Conservation (phyloP, 176 grass and related monocot species). For the Bothriochloa decipiens region DNA sequence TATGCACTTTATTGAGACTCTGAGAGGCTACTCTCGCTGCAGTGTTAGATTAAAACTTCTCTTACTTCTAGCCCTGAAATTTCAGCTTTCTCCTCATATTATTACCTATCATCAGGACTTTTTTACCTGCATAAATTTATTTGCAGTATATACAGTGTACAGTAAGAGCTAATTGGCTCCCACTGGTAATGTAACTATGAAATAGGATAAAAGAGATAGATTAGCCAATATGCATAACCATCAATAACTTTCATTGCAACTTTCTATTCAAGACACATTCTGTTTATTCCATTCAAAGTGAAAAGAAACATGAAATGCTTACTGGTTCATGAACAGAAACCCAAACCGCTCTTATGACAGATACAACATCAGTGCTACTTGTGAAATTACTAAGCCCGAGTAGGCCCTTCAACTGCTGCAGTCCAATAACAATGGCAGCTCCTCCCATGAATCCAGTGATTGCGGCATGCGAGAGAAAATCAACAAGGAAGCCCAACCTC, state of each 20-base stretch:
- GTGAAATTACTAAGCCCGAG: constrained; percentile 75
- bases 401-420: constrained; percentile 94
- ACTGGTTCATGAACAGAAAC: constrained; percentile 64
- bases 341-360: constrained; percentile 76
- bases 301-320: constrained; percentile 31
- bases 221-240: not conserved
- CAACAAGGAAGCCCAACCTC: constrained; percentile 55
- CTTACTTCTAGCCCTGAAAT: constrained; percentile 4
- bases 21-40: not conserved
- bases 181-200: not conserved
- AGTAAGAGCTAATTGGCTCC: not conserved
- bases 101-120: not conserved
- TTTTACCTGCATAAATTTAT: not conserved
- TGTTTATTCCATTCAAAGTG: not conserved
- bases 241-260: constrained; percentile 11
- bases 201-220: not conserved
- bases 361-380: constrained; percentile 75
- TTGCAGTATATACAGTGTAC: not conserved
- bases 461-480: constrained; percentile 57
- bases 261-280: constrained; percentile 3
- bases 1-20: not conserved
- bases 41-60: not conserved
- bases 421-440: constrained; percentile 70
- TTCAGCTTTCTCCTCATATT: not conserved
- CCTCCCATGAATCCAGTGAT: constrained; percentile 63